Evolutionary conservation across 257 asterid species (phyloP), one percentile per base, ranked within the genome.

Genomic region (Gynochthodes officinalis): DNA sequence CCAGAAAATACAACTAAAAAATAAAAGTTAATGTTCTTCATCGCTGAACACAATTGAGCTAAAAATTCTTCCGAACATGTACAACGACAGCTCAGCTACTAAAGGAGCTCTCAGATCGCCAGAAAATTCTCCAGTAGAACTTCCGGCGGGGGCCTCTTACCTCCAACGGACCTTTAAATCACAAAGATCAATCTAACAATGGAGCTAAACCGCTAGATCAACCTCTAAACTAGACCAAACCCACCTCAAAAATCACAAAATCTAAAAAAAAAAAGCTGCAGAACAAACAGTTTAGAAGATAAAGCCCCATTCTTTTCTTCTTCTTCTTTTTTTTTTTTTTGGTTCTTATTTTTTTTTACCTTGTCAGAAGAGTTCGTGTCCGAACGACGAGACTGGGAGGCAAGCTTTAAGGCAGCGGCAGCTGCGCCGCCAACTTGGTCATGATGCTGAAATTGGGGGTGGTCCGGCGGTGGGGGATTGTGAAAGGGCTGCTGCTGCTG

Each of bases 301-400:
- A 55, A 32, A 67, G 39, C 10, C 2, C 4, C 11, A 49, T 7
- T 75, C 10, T 33, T 23, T 40, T n/a, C n/a, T n/a, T n/a, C n/a
- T n/a, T n/a, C n/a, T n/a, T n/a, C n/a, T n/a, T n/a, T n/a, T n/a
- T n/a, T n/a, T n/a, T n/a, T n/a, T n/a, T n/a, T n/a, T n/a, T n/a
- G n/a, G 59, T 43, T 16, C 27, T 4, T 2, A n/a, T 25, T 2
- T 37, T 32, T 4, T 21, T 28, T 48, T 42, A 89, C 96, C 97
- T 85, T 86, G 76, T 84, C 93, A 63, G 91, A 58, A 16, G 76
- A 66, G 70, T 87, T 92, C 90, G 82, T 87, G 61, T 75, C 84
- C 40, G 86, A 72, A 28, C 84, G 80, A 7, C 76, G 82, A 52
- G 83, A 11, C 71, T 80, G 58, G 72, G 87, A 75, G 76, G 88